phyloP scores from a whole-genome alignment of 1,139 yeast genomes.

The Geotrichum reessii region DNA sequence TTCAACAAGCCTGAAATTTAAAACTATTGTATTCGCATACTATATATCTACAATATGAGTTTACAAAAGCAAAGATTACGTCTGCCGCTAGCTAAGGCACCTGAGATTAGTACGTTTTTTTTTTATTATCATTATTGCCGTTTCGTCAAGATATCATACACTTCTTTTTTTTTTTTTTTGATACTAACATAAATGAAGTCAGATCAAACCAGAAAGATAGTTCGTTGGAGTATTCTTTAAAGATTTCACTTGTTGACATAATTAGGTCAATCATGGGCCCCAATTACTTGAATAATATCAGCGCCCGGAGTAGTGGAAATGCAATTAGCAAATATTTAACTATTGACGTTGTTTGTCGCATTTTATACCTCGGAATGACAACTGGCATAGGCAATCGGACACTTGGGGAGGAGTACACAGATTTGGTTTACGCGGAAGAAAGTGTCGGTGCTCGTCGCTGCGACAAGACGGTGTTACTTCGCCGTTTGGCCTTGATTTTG shows the following conservation, averaged over 20 bases:
- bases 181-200: background rate
- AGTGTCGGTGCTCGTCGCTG: background rate
- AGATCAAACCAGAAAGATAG: slow-evolving; percentile 85
- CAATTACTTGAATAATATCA: slow-evolving; percentile 39
- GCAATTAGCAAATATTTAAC: slow-evolving; percentile 48
- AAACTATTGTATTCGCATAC: no score
- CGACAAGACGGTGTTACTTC: background rate
- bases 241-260: slow-evolving; percentile 52
- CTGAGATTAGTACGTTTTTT: slow-evolving; percentile 39
- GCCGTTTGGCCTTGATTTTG: background rate
- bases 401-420: slow-evolving; percentile 91
- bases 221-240: slow-evolving; percentile 55
- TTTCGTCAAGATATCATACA: background rate
- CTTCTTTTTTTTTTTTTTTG: background rate
- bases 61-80: background rate
- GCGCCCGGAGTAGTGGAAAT: slow-evolving; percentile 41
- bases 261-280: slow-evolving; percentile 57
- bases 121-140: background rate
- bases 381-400: slow-evolving; percentile 74
- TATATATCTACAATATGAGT: background rate
- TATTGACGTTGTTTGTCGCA: slow-evolving; percentile 50
- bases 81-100: slow-evolving; percentile 40
- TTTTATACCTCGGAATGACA: slow-evolving; percentile 62
- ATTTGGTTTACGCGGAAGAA: slow-evolving; percentile 49
- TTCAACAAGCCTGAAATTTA: background rate